Conservation (phyloP, 2,329 filamentous ascomycete genomes). For the Beauveria varroae region DNA sequence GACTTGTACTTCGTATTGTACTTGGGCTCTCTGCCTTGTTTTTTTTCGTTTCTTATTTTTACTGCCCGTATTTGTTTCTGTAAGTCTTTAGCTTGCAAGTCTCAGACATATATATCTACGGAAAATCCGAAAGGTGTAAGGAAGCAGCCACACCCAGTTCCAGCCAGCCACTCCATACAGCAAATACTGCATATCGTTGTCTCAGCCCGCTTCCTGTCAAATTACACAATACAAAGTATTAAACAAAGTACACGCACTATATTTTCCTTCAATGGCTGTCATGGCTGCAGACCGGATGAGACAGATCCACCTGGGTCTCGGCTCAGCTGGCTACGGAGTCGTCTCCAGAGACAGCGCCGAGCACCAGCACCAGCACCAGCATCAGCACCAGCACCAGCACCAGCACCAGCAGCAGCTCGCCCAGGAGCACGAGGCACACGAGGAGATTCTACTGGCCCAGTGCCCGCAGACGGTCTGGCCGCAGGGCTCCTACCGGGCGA, state of each 20-base stretch:
- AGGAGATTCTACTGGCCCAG: constrained; percentile 15
- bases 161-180: no score
- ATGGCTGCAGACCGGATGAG: not conserved
- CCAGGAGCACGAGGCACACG: constrained; percentile 15
- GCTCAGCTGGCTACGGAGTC: not conserved
- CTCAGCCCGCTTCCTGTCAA: no score
- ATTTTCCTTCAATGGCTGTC: not conserved
- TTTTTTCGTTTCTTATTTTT: no score
- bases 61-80: no score
- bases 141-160: no score
- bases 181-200: no score
- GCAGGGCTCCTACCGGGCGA: constrained; percentile 19
- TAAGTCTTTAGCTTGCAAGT: no score
- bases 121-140: no score
- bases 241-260: not conserved
- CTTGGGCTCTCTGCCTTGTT: no score
- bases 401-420: not conserved
- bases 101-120: no score
- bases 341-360: not conserved
- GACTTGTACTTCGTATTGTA: no score
- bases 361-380: not conserved
- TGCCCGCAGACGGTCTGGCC: constrained; percentile 24
- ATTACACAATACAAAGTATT: no score
- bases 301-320: not conserved
- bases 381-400: not conserved